Evolutionary conservation across 129 eudicot species (phyloP).

Genomic region (Calendula officinalis): DNA sequence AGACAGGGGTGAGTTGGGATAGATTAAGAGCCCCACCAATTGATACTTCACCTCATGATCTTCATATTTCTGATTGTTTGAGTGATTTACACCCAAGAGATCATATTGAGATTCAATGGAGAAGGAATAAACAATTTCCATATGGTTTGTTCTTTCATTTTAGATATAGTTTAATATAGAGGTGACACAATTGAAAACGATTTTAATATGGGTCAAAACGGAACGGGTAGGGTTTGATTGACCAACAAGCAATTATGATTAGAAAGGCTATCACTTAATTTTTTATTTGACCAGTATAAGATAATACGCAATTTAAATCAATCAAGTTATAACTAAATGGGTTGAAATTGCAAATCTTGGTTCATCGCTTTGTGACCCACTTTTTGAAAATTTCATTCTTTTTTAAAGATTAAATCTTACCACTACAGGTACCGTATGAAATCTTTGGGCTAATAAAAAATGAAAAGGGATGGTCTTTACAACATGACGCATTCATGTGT

Average conservation of each 20-base stretch:
- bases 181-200: not conserved
- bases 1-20: slow-evolving; percentile 74
- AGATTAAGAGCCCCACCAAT: slow-evolving; percentile 71
- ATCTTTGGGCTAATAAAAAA: slow-evolving; percentile 6
- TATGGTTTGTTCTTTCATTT: slow-evolving; percentile 54
- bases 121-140: slow-evolving; percentile 89
- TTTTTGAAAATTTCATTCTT: not conserved
- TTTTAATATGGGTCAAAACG: not conserved
- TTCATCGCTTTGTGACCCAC: slow-evolving; percentile 1
- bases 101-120: slow-evolving; percentile 94
- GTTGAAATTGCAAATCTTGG: not conserved
- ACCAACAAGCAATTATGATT: not conserved
- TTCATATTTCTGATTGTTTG: slow-evolving; percentile 71
- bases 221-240: not conserved
- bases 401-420: slow-evolving; percentile 10
- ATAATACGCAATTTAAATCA: not conserved
- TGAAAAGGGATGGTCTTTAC: slow-evolving; percentile 19
- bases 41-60: slow-evolving; percentile 67
- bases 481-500: slow-evolving; percentile 28
- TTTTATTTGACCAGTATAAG: not conserved
- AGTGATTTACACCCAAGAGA: slow-evolving; percentile 65
- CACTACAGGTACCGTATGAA: slow-evolving; percentile 6
- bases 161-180: not conserved
- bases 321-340: slow-evolving; percentile 1
- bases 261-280: not conserved